Evolutionary conservation across 177 flowering plant species (phyloP), one percentile per base, ranked within the genome.

Genomic region (Telopea speciosissima): DNA sequence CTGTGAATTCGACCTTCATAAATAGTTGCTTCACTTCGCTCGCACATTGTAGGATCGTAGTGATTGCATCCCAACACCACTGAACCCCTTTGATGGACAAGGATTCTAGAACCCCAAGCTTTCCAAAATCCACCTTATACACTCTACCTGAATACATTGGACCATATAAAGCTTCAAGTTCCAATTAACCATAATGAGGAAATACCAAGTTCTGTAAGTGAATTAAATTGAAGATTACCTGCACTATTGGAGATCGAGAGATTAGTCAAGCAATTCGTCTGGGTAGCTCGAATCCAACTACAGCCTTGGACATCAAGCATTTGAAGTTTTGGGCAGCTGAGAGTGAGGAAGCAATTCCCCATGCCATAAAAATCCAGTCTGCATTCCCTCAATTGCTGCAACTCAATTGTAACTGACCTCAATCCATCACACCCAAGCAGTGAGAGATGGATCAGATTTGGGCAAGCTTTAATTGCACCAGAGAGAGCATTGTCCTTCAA

Each of bases 1-100:
- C 97, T 0, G 88, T 85, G 78, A 91, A 93, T 71, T 93, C 97
- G 63, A 93, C 88, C 82, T 91, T 91, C 98, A 93, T 93, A 61
- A 69, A 80, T 25, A 91, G 85, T 36, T 91, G 90, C 79, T 90
- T 89, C 79, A 91, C 97, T 40, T 86, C 88, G 63, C 84, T 85
- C 16, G 93, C 87, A 75, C 77, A 80, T 67, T 84, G 79, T 24
- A 93, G 95, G 79, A 91, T 79, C 61, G 81, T 86, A 80, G 83
- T 82, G 33, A 93, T 74, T 45, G 97, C 98, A 73, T 79, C 85
- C 98, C 98, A 93, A 74, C 90, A 80, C 95, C 93, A 91, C 60
- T 93, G 93, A 17, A 88, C 83, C 3, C 92, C 91, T 71, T 89
- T 81, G 6, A 90, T 73, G 45, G 86, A 74, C 77, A 90, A 80